Evolutionary conservation across 805 yeast species (phyloP).

Genomic region (Huiozyma sinensis): DNA sequence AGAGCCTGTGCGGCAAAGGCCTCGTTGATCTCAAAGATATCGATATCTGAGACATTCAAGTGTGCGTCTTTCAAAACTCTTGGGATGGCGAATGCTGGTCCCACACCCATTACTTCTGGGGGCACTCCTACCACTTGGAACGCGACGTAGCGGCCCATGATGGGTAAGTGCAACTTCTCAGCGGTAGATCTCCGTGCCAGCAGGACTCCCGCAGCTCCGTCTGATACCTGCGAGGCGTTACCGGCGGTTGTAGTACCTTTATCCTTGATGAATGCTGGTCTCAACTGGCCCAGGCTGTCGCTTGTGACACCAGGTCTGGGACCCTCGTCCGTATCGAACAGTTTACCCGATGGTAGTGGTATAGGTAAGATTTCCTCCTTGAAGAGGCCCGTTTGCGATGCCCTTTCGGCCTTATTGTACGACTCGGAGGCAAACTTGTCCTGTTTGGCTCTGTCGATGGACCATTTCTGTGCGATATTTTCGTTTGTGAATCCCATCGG

Average conservation of each 20-base stretch:
- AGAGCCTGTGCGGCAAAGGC: slow-evolving; percentile 95
- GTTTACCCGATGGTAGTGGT: slow-evolving; percentile 36
- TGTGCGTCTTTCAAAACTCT: slow-evolving; percentile 54
- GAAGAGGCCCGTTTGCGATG: slow-evolving; percentile 63
- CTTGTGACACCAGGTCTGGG: slow-evolving; percentile 82
- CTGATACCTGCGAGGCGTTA: slow-evolving; percentile 90
- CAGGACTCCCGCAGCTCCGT: slow-evolving; percentile 88
- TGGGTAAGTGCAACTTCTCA: slow-evolving; percentile 55
- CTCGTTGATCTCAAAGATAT: slow-evolving; percentile 83
- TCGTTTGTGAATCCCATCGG: slow-evolving; percentile 98
- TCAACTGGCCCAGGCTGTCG: slow-evolving; percentile 58
- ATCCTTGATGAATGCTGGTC: slow-evolving; percentile 76
- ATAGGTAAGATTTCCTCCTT: slow-evolving; percentile 84
- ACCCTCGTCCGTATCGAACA: slow-evolving; percentile 72
- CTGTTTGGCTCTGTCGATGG: slow-evolving; percentile 58
- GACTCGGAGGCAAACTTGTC: slow-evolving; percentile 86
- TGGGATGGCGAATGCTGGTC: slow-evolving; percentile 95
- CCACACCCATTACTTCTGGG: slow-evolving; percentile 95
- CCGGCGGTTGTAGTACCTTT: slow-evolving; percentile 87
- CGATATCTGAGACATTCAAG: slow-evolving; percentile 52
- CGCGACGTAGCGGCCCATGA: slow-evolving; percentile 70
- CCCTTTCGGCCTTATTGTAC: slow-evolving; percentile 71
- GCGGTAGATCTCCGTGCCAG: slow-evolving; percentile 83
- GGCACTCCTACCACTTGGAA: slow-evolving; percentile 86
- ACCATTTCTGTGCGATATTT: slow-evolving; percentile 65